Conservation (phyloP, 140 eudicot species). For the Oenanthe javanica region DNA sequence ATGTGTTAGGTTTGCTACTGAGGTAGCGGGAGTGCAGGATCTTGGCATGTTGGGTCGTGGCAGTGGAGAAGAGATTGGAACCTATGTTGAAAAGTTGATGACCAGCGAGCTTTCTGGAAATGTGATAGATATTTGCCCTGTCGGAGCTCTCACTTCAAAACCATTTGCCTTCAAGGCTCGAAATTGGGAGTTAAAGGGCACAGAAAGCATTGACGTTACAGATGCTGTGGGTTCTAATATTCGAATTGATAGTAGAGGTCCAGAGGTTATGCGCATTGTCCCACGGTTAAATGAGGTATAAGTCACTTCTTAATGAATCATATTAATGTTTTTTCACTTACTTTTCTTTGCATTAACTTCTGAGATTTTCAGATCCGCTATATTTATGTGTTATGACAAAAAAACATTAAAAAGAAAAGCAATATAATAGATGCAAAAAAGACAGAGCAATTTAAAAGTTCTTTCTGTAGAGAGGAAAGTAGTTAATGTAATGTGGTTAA, state of each 20-base stretch:
- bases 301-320: not conserved
- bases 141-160: conserved; percentile 96
- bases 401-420: not conserved
- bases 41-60: conserved; percentile 99
- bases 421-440: too few relatives aligned
- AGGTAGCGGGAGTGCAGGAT: conserved; percentile 91
- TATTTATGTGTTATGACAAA: not conserved
- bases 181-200: conserved; percentile 96
- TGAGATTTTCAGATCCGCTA: not conserved
- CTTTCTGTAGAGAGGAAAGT: not conserved
- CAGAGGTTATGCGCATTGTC: conserved; percentile 87
- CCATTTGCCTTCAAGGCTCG: conserved; percentile 98
- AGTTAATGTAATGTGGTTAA: too few relatives aligned
- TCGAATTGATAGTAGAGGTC: conserved; percentile 93
- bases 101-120: conserved; percentile 99
- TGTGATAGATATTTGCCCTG: conserved; percentile 96
- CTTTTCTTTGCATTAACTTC: not conserved
- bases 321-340: conserved; percentile 7
- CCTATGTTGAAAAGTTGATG: conserved; percentile 93
- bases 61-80: conserved; percentile 98
- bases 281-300: conserved; percentile 91
- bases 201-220: conserved; percentile 89
- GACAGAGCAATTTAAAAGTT: too few relatives aligned
- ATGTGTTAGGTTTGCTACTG: conserved; percentile 94
- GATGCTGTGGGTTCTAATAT: conserved; percentile 98